Evolutionary conservation across 148 eudicot species (phyloP).

Genomic region (Camellia sinensis): DNA sequence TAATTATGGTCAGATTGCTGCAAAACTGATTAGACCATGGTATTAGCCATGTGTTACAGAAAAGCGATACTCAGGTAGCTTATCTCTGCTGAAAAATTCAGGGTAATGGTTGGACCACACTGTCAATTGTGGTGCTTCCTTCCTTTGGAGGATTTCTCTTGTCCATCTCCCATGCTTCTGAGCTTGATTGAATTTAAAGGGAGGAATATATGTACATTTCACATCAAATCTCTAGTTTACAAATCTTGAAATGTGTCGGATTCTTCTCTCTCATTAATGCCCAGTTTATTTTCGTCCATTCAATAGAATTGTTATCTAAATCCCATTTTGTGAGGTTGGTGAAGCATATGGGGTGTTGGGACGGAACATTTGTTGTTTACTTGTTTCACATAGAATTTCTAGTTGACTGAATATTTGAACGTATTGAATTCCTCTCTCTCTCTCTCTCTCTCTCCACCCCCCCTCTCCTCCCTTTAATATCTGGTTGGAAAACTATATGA

Average conservation of each 20-base stretch:
- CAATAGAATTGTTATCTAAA: neutral
- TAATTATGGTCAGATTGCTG: neutral
- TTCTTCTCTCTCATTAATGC: neutral
- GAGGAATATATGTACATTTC: neutral
- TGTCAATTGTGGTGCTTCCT: neutral
- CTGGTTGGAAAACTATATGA: conserved; percentile 27
- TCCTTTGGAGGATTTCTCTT: neutral
- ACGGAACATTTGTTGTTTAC: neutral
- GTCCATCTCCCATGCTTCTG: neutral
- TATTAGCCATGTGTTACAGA: neutral
- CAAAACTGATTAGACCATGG: neutral
- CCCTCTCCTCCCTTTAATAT: neutral
- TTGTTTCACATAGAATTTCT: neutral
- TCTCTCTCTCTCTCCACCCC: neutral
- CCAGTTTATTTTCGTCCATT: neutral
- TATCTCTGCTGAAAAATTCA: neutral
- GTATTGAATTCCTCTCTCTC: too few species aligned
- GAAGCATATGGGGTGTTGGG: neutral
- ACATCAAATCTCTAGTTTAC: neutral
- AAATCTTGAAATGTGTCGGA: neutral
- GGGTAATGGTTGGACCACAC: neutral
- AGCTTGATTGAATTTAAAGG: neutral
- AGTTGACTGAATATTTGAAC: neutral
- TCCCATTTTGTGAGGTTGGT: neutral
- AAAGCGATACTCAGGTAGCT: neutral